Conservation (phyloP, 2,329 filamentous ascomycete genomes). For the Colletotrichum graminicola region DNA sequence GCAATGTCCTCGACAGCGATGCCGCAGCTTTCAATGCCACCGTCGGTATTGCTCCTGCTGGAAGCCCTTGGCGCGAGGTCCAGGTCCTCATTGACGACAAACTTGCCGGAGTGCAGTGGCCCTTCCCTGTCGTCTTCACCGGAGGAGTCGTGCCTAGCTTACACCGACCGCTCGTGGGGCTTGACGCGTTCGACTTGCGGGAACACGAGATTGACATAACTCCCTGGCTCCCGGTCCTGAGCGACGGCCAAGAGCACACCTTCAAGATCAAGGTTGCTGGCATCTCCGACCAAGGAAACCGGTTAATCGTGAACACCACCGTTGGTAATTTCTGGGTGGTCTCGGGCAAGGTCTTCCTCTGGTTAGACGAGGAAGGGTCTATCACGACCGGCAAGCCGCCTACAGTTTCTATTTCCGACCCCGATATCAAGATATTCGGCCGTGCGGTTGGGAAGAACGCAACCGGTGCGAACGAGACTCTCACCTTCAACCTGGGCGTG, state of each 20-base stretch:
- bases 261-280: slow-evolving; percentile 78
- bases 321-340: slow-evolving; percentile 80
- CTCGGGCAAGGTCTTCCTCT: slow-evolving; percentile 85
- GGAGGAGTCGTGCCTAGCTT: slow-evolving; percentile 82
- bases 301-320: slow-evolving; percentile 62
- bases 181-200: slow-evolving; percentile 81
- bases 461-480: slow-evolving; percentile 68
- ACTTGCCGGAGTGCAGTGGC: slow-evolving; percentile 82
- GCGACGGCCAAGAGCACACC: slow-evolving; percentile 72
- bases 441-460: slow-evolving; percentile 54
- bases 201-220: slow-evolving; percentile 88
- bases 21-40: slow-evolving; percentile 68
- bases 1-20: slow-evolving; percentile 76
- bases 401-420: slow-evolving; percentile 49
- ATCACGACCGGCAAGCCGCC: slow-evolving; percentile 64
- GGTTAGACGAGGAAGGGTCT: slow-evolving; percentile 67
- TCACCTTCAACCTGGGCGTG: slow-evolving; percentile 70
- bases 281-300: slow-evolving; percentile 66
- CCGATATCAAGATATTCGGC: slow-evolving; percentile 65
- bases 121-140: slow-evolving; percentile 85
- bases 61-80: slow-evolving; percentile 82
- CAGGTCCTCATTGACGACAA: slow-evolving; percentile 80
- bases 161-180: slow-evolving; percentile 82
- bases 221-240: slow-evolving; percentile 78
- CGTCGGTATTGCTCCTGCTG: slow-evolving; percentile 71